Conservation (phyloP, 805 yeast genomes). For the Cyberlindnera subsufficiens region DNA sequence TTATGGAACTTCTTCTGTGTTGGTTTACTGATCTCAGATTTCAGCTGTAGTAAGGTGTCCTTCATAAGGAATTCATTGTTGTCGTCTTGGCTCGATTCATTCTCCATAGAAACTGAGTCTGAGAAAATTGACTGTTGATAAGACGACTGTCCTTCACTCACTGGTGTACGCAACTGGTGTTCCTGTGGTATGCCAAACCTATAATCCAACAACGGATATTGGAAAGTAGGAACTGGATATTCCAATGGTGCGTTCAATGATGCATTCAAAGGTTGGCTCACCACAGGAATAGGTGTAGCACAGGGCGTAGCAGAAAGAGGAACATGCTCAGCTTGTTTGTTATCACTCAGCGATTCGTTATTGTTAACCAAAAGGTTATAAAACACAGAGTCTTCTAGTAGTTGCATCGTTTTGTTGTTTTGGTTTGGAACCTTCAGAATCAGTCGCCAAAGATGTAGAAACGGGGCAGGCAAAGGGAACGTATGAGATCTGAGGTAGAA, state of each 20-base stretch:
- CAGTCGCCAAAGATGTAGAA: too few species aligned
- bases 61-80: background rate
- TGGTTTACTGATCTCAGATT: background rate
- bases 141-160: background rate
- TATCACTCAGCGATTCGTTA: background rate
- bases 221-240: background rate
- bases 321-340: background rate
- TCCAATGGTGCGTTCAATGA: background rate
- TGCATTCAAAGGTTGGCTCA: too few species aligned
- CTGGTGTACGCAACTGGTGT: background rate
- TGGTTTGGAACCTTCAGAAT: background rate
- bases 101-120: background rate
- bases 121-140: constrained; percentile 1
- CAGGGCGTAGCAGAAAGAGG: too few species aligned
- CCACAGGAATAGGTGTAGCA: too few species aligned
- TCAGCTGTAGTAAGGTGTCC: background rate
- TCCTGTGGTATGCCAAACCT: background rate
- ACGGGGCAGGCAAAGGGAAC: too few species aligned
- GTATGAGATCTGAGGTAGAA: too few species aligned
- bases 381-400: constrained; percentile 19
- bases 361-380: constrained; percentile 12
- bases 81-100: background rate
- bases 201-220: background rate
- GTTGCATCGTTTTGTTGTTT: constrained; percentile 10
- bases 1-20: constrained; percentile 3